A percentile compares a stretch with the other conserved stretches of the same genome.
These are phyloP conservation scores for Mucor lusitanicus DNA, from an alignment of 371 early-diverging fungal genomes.

Conservation along the genomic window DNA sequence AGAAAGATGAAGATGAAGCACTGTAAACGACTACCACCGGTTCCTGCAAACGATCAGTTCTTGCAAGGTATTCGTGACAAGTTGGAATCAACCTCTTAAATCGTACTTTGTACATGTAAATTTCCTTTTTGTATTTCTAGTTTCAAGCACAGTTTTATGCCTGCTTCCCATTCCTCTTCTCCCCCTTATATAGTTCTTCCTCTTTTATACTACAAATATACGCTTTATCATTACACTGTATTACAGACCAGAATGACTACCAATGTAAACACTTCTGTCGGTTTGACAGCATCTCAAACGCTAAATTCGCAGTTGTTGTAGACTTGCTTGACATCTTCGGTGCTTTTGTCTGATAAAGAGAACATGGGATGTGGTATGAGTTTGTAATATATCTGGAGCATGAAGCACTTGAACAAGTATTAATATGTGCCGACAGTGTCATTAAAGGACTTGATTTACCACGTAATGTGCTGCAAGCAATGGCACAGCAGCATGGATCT, in stretches of 20 bases:
- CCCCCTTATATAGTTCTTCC: no score
- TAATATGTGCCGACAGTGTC: not conserved
- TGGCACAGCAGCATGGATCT: no score
- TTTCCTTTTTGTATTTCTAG: not conserved
- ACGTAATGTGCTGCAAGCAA: not conserved
- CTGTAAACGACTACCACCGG: constrained; percentile 21
- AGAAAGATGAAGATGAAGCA: constrained; percentile 22
- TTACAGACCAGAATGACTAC: not conserved
- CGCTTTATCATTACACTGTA: not conserved
- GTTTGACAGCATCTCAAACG: no score
- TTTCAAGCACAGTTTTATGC: not conserved
- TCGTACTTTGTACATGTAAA: not conserved
- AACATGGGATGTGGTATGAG: constrained; percentile 6
- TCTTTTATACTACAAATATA: no score
- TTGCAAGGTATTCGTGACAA: constrained; percentile 25
- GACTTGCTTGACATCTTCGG: constrained; percentile 1
- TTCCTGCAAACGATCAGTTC: constrained; percentile 24
- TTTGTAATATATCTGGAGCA: not conserved
- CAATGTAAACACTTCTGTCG: not conserved
- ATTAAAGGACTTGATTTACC: not conserved
- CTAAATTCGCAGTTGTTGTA: not conserved
- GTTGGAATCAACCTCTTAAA: not conserved
- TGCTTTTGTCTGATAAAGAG: not conserved
- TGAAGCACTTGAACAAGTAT: no score
- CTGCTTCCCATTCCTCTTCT: not conserved